Percentiles rank a stretch among this genome's conserved stretches.
Conservation (phyloP, 2,329 filamentous ascomycete species). For the Alternaria sp. region DNA sequence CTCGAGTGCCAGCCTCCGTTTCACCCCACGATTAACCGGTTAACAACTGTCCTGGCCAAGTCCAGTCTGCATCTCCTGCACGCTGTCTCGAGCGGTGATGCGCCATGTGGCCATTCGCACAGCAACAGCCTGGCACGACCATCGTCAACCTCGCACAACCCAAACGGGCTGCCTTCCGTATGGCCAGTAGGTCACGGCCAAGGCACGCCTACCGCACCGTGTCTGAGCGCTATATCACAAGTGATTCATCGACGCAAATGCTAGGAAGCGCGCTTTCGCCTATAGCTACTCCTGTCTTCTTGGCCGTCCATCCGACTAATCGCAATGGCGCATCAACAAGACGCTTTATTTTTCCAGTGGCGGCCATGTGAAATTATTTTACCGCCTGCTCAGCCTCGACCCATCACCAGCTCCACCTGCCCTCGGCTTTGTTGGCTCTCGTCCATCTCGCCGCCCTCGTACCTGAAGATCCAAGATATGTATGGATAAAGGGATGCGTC, state of each 20-base stretch:
- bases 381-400: slow-evolving; percentile 24
- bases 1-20: slow-evolving; percentile 7
- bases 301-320: slow-evolving; percentile 7
- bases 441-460: slow-evolving; percentile 10
- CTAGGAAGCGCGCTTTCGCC: not conserved
- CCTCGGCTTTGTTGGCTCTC: slow-evolving; percentile 8
- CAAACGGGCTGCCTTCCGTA: slow-evolving; percentile 16
- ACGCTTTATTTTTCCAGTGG: slow-evolving; percentile 15
- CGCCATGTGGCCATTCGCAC: slow-evolving; percentile 14
- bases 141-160: slow-evolving; percentile 7
- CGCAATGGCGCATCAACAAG: slow-evolving; percentile 14
- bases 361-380: slow-evolving; percentile 5
- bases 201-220: slow-evolving; percentile 19
- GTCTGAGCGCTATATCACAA: slow-evolving; percentile 27
- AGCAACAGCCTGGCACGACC: slow-evolving; percentile 5
- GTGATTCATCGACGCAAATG: slow-evolving; percentile 1
- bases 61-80: not conserved
- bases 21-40: slow-evolving; percentile 7
- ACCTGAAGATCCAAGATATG: slow-evolving; percentile 15
- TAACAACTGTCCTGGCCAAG: slow-evolving; percentile 9
- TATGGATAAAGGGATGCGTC: slow-evolving; percentile 15
- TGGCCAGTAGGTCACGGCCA: slow-evolving; percentile 29
- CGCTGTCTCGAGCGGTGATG: not conserved
- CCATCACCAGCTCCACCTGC: slow-evolving; percentile 9
- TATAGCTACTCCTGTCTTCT: slow-evolving; percentile 15